These are phyloP conservation scores for Solanum virginianum DNA, from an alignment of 257 asterid genomes.

Conservation along the genomic window DNA sequence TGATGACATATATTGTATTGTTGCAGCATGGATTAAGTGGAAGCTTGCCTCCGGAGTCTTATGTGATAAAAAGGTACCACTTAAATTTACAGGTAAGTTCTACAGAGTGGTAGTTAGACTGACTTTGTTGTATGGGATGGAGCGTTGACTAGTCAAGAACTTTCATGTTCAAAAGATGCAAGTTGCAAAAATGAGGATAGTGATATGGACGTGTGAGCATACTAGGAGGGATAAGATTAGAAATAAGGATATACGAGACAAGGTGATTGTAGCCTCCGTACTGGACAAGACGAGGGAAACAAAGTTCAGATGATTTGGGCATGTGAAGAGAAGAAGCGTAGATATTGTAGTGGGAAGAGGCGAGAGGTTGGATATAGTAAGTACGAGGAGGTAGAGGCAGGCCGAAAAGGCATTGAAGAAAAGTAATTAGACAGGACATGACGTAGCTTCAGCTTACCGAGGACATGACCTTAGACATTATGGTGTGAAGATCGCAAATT, in stretches of 20 bases:
- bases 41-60: no score
- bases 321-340: neutral
- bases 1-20: neutral
- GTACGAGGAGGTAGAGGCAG: neutral
- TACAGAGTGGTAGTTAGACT: neutral
- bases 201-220: neutral
- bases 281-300: neutral
- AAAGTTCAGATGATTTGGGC: neutral
- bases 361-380: neutral
- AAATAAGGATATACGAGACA: neutral
- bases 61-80: neutral
- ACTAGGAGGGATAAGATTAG: neutral
- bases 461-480: neutral
- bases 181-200: neutral
- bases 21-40: neutral
- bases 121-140: neutral
- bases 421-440: neutral
- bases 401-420: neutral
- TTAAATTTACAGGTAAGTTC: neutral
- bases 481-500: neutral
- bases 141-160: neutral
- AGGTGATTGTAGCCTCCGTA: neutral
- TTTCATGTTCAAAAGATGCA: neutral
- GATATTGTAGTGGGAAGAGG: neutral
- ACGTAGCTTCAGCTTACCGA: neutral